A percentile compares a stretch with the other conserved stretches of the same genome.
phyloP scores from a whole-genome alignment of 257 asterid species.

The Solanum sparsipilum region DNA sequence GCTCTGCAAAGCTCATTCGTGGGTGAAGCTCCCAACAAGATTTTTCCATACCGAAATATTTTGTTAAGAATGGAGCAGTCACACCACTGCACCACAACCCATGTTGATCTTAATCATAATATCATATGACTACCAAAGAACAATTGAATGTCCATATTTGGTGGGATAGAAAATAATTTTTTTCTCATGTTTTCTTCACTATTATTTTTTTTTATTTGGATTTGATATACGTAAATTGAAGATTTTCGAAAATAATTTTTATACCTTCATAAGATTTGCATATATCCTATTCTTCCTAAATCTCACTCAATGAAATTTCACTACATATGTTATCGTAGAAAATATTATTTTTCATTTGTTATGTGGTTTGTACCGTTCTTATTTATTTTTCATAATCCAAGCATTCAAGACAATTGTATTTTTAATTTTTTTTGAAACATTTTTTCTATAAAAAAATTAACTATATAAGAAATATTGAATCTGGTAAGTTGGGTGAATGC shows the following conservation, averaged over 20 bases:
- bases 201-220: too few species aligned
- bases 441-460: neutral
- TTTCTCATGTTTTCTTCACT: too few species aligned
- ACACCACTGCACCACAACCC: too few species aligned
- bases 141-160: neutral
- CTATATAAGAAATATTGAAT: neutral
- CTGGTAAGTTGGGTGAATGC: neutral
- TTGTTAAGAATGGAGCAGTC: fast-evolving
- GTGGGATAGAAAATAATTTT: neutral
- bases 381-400: neutral
- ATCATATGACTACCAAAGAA: neutral
- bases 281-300: too few species aligned
- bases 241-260: too few species aligned
- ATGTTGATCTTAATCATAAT: too few species aligned
- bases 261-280: too few species aligned
- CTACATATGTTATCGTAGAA: neutral
- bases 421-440: neutral
- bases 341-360: neutral
- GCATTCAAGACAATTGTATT: neutral
- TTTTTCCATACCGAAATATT: fast-evolving
- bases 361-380: neutral
- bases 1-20: too few species aligned
- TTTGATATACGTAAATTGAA: too few species aligned
- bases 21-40: fast-evolving
- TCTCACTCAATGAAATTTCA: too few species aligned